These are phyloP conservation scores for Mortierella sp. DNA, from an alignment of 371 early-diverging fungal species.

Conservation along the genomic window DNA sequence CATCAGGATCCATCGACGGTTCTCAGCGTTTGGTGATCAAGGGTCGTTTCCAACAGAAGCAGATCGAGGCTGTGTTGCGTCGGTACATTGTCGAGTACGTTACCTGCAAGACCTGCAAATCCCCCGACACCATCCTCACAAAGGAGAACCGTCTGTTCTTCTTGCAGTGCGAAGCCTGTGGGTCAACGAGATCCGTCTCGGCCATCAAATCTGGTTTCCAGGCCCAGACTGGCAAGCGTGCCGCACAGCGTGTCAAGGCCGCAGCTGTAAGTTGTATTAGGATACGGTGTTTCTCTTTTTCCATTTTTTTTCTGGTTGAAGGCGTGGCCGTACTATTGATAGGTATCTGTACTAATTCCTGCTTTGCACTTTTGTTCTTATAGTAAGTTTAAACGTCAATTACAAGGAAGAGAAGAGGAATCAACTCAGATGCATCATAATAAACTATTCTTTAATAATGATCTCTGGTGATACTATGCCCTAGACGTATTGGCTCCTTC, in stretches of 20 bases:
- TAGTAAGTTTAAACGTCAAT: no score
- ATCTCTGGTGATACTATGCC: no score
- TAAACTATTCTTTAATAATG: no score
- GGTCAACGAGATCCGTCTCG: conserved; percentile 96
- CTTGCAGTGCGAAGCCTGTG: conserved; percentile 98
- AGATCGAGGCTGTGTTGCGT: conserved; percentile 98
- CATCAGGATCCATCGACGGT: conserved; percentile 97
- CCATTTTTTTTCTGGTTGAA: no score
- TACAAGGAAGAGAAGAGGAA: no score
- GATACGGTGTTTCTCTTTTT: no score
- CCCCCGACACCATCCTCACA: conserved; percentile 94
- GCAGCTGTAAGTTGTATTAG: no score
- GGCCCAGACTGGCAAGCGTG: conserved; percentile 85
- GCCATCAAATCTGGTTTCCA: conserved; percentile 99
- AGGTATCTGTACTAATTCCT: no score
- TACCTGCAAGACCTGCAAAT: conserved; percentile 99
- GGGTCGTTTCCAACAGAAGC: conserved; percentile 99
- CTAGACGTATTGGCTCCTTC: no score
- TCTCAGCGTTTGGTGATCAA: conserved; percentile 95
- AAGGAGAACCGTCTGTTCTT: conserved; percentile 99
- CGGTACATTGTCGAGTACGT: conserved; percentile 99
- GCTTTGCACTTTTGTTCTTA: no score
- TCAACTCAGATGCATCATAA: no score
- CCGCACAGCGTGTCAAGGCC: conserved; percentile 57
- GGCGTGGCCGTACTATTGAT: no score